Base-by-base conservation (phyloP, 176 grass and related monocot species). In the Oryza officinalis region DNA sequence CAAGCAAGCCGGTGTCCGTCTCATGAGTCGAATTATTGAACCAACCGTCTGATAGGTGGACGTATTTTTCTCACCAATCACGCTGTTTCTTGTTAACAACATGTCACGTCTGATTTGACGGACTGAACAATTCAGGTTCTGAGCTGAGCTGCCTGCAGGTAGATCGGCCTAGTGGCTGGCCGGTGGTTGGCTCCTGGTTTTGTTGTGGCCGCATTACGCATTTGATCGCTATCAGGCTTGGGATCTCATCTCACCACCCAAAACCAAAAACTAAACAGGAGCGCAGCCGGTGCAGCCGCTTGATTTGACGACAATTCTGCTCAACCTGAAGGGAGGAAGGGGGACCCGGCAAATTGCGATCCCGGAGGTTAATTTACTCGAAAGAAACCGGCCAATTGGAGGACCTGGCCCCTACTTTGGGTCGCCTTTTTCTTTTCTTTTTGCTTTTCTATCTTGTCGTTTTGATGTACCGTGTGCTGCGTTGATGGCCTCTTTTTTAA, bases 161-260 rank as follows among this genome's bases (percentile, higher is more conserved):
- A 63, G 47, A 61, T 61, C 57, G 8, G 4, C 22, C n/a, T 61
- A 25, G 9, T 79, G 68, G 57, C 18, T 79, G 68, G 57, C 18
- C 22, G 27, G 68, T 27, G 61, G 87, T 75, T 85, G 65, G 83
- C 67, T 90, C 72, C 78, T 44, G 32, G 22, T 81, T 59, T 75
- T 43, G 27, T 18, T 46, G 71, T 81, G 77, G 41, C 67, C 63
- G 6, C 13, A 43, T 60, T 60, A n/a, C 57, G 57, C 57, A 23
- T 7, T 7, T n/a, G 57, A 61, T 25, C 57, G 8, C 57, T 25
- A 4, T 52, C 49, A 52, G 49, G 4, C 5, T 41, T 7, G 40
- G 17, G 49, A 20, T 5, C 10, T 40, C 32, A 22, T 1, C 37
- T 40, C 32, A 40, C n/a, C 40, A 26, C 47, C 1, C 28, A 32